phyloP scores from a whole-genome alignment of 768 basidiomycete species.

The Psilocybe azurescens region DNA sequence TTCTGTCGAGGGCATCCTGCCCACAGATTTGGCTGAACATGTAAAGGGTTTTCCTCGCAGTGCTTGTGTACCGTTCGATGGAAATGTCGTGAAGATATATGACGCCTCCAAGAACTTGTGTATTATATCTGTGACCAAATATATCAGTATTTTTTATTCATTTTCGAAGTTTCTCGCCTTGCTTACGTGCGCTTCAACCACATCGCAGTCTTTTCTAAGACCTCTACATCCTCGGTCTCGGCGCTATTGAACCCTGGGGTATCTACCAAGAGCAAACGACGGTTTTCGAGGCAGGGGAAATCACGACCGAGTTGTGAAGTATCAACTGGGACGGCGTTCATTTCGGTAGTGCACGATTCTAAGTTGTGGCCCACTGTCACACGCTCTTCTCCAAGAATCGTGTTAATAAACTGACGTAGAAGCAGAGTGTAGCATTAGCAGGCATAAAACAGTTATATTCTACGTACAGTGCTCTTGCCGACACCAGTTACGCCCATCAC shows the following conservation, averaged over 20 bases:
- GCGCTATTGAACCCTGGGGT: slow-evolving; percentile 7
- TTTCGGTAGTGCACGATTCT: slow-evolving; percentile 1
- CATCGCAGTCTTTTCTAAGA: neutral
- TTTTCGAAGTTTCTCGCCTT: neutral
- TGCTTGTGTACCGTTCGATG: neutral
- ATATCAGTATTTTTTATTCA: neutral
- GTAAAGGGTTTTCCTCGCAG: neutral
- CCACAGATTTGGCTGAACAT: slow-evolving; percentile 5
- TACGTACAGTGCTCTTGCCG: slow-evolving; percentile 1
- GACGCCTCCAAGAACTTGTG: slow-evolving; percentile 3
- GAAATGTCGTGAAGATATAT: slow-evolving; percentile 12
- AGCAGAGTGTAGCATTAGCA: too few relatives aligned
- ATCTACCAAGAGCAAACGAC: neutral
- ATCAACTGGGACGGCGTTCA: neutral
- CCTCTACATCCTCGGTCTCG: neutral
- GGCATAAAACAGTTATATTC: neutral
- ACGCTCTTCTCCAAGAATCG: neutral
- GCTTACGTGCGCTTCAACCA: slow-evolving; percentile 6
- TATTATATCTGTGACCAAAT: neutral
- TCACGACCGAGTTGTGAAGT: too few relatives aligned
- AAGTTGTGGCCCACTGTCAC: neutral
- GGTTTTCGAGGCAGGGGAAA: too few relatives aligned
- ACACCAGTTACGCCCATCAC: slow-evolving; percentile 3
- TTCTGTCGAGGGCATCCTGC: neutral
- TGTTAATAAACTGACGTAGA: neutral